Conservation (phyloP, 2,329 filamentous ascomycete genomes). For the Stromatinia cepivora region DNA sequence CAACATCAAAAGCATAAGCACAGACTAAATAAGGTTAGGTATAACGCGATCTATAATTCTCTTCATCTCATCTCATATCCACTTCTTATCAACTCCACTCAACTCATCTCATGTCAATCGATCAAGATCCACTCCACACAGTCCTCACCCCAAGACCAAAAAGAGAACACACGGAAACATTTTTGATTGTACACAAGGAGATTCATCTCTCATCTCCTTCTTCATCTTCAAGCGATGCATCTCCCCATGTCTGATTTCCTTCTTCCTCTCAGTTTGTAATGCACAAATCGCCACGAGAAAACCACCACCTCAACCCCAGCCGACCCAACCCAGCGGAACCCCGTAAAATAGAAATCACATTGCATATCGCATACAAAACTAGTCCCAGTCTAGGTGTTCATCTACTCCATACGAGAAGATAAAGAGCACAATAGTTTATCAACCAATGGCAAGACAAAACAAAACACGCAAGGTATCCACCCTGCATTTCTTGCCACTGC, state of each 20-base stretch:
- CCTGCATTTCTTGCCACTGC: conserved; percentile 5
- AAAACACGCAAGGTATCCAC: conserved; percentile 13
- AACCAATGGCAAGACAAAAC: conserved; percentile 8
- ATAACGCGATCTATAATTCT: conserved; percentile 32
- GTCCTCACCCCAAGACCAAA: neutral
- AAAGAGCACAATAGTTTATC: conserved; percentile 18
- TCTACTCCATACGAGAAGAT: neutral
- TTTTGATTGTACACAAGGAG: conserved; percentile 22
- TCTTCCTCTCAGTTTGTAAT: conserved; percentile 7
- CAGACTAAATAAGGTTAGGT: conserved; percentile 21
- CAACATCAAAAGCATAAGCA: neutral
- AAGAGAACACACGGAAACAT: conserved; percentile 12
- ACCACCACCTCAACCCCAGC: neutral
- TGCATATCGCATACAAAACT: conserved; percentile 14
- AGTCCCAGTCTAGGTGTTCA: conserved; percentile 12
- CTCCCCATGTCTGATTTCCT: neutral
- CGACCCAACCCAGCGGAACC: neutral
- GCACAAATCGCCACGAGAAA: neutral
- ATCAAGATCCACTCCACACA: neutral
- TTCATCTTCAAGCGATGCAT: neutral
- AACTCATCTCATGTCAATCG: neutral
- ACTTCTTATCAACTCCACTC: conserved; percentile 5
- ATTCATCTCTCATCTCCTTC: neutral
- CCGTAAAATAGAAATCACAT: conserved; percentile 5
- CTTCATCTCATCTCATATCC: neutral